Percentiles rank a stretch among this genome's conserved stretches.
These are phyloP conservation scores for Corchorus capsularis DNA, from an alignment of 345 rosid genomes.

Conservation along the genomic window DNA sequence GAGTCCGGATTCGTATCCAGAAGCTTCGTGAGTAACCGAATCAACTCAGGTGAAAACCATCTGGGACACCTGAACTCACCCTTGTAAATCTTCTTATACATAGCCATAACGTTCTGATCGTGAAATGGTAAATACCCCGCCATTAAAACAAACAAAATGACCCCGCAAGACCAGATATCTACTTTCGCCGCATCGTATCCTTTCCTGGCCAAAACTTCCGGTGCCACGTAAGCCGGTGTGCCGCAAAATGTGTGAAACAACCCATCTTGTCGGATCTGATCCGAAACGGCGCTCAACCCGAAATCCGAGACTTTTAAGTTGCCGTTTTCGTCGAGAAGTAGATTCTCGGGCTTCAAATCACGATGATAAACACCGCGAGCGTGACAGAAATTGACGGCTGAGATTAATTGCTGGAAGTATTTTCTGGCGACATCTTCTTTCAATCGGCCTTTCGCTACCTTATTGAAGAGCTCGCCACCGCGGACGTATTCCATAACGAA, in stretches of 20 bases:
- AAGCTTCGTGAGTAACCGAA: constrained; percentile 49
- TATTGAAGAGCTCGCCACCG: constrained; percentile 79
- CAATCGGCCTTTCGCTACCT: constrained; percentile 67
- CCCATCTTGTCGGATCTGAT: constrained; percentile 68
- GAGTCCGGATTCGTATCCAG: constrained; percentile 78
- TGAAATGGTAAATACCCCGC: constrained; percentile 80
- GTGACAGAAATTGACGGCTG: constrained; percentile 79
- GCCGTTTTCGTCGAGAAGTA: constrained; percentile 73
- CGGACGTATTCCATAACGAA: constrained; percentile 85
- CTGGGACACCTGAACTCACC: constrained; percentile 80
- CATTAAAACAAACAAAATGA: constrained; percentile 73
- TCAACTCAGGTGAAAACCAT: constrained; percentile 72
- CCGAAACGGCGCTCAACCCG: constrained; percentile 80
- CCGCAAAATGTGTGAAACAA: constrained; percentile 89
- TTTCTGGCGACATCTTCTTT: constrained; percentile 62
- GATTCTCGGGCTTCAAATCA: constrained; percentile 83
- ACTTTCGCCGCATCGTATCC: constrained; percentile 88
- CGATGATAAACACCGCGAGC: constrained; percentile 86
- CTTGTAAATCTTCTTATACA: constrained; percentile 77
- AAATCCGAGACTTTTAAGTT: constrained; percentile 84
- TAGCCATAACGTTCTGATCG: constrained; percentile 69
- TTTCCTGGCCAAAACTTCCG: constrained; percentile 74
- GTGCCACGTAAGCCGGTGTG: constrained; percentile 77
- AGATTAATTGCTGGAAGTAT: constrained; percentile 77
- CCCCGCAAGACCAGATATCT: constrained; percentile 94